Base-by-base conservation (phyloP, 2,329 filamentous ascomycete genomes). In the Beauveria rudraprayagi region DNA sequence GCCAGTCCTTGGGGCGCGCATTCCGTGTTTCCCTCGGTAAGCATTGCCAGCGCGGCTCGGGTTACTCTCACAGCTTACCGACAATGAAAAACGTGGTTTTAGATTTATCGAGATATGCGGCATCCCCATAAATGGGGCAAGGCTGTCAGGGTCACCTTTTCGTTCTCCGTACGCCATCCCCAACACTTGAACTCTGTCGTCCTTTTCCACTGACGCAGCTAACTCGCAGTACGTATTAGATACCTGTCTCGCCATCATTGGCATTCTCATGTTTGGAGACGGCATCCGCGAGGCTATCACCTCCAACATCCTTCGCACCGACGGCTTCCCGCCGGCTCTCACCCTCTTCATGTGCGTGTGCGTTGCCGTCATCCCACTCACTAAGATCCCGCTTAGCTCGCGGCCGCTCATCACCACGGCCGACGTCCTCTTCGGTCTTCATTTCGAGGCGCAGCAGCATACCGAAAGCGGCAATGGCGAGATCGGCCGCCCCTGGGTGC, bases 261-360 rank as follows among this genome's bases (percentile, higher is more conserved):
- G 94, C 44, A 83, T 94, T 62, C 81, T 97, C 65, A 97, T 99
- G 93, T 99, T 97, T 72, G 93, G 93, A 63, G 90, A 96, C 66
- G 82, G 78, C n/a, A 90, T 96, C 59, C 83, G 82, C 61, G 92
- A 96, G 65, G 91, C 95, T 72, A 87, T 97, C 71, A 97, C 94
- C 0, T 88, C 89, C 69, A 97, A 96, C 75, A 88, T 99, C 63
- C 83, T 97, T 65, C 79, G 82, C 57, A 88, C 85, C 1, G 74
- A 81, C 6, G 88, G 87, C 59, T 97, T 96, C 70, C 91, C 93
- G 1, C 77, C 83, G 14, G 80, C 78, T 1, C 74, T 96, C 46
- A 91, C 86, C n/a, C 76, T 93, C 52, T 78, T 93, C 66, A 89
- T 97, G 72, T 91, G 91, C 65, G 78, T 90, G 64, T 93, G 92